These are phyloP conservation scores for Periconia sp. DNA, from an alignment of 2,329 filamentous ascomycete genomes.

Conservation along the genomic window DNA sequence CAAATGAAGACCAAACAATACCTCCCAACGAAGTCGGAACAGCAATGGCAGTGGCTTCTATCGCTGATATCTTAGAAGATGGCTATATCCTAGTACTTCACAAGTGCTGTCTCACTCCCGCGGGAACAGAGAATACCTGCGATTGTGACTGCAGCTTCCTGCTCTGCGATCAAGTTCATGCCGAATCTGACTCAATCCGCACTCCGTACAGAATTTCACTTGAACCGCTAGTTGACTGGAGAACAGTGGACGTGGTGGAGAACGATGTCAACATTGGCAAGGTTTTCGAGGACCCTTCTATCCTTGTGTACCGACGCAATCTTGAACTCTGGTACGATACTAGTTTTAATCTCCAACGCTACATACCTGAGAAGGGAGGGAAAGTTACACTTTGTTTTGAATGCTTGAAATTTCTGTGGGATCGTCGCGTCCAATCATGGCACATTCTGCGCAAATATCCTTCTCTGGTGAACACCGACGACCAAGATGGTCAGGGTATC, in stretches of 20 bases:
- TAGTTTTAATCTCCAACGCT: neutral
- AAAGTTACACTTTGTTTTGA: slow-evolving; percentile 5
- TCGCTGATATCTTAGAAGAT: neutral
- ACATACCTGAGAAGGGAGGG: neutral
- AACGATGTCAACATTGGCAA: neutral
- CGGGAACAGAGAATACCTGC: neutral
- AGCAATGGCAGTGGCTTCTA: neutral
- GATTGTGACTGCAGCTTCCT: neutral
- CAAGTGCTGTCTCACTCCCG: neutral
- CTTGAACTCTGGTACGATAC: neutral
- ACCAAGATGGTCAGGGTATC: neutral
- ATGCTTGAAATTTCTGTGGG: slow-evolving; percentile 10
- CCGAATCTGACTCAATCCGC: neutral
- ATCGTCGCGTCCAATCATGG: slow-evolving; percentile 6
- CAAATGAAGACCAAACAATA: neutral
- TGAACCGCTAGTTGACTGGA: slow-evolving; percentile 9
- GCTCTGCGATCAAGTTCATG: slow-evolving; percentile 1
- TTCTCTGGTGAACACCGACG: neutral
- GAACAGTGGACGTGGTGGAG: slow-evolving; percentile 1
- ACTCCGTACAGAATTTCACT: neutral
- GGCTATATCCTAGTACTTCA: neutral
- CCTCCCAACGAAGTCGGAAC: neutral
- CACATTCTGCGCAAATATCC: neutral
- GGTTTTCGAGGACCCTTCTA: neutral
- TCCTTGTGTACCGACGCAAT: slow-evolving; percentile 9